phyloP scores from a whole-genome alignment of 2,329 filamentous ascomycete species.

The Cercospora zeina region DNA sequence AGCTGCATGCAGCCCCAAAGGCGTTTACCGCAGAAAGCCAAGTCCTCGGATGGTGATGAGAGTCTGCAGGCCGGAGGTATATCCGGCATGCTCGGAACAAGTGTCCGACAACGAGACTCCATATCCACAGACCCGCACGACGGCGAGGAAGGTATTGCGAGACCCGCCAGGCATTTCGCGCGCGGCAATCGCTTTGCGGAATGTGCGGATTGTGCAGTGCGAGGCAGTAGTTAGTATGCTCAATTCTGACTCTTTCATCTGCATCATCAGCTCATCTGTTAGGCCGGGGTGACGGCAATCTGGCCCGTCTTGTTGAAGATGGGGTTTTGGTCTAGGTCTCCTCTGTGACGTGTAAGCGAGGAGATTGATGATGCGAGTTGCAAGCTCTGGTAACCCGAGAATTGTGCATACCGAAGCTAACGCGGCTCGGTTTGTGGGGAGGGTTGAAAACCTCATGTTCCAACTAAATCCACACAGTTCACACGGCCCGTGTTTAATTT shows the following conservation, averaged over 20 bases:
- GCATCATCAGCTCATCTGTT: background rate
- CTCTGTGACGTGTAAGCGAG: conserved; percentile 2
- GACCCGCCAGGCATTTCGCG: background rate
- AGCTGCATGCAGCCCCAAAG: no score
- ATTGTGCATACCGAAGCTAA: conserved; percentile 1
- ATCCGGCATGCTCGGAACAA: background rate
- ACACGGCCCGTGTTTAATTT: background rate
- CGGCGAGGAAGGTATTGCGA: no score
- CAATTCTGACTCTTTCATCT: background rate
- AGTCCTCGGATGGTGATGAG: background rate
- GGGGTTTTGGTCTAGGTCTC: conserved; percentile 5
- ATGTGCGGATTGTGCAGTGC: background rate
- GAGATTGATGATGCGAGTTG: background rate
- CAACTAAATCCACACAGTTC: background rate
- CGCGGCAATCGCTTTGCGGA: background rate
- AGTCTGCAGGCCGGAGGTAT: background rate
- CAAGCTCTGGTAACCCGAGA: background rate
- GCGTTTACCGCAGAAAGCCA: no score
- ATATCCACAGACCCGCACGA: no score
- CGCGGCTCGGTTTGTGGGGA: background rate
- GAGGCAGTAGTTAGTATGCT: background rate
- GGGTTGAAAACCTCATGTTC: background rate
- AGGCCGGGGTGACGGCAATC: background rate
- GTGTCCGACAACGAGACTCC: no score
- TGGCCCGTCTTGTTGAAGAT: background rate